Conservation (phyloP, 805 yeast genomes). For the Barnettozyma siamensis region DNA sequence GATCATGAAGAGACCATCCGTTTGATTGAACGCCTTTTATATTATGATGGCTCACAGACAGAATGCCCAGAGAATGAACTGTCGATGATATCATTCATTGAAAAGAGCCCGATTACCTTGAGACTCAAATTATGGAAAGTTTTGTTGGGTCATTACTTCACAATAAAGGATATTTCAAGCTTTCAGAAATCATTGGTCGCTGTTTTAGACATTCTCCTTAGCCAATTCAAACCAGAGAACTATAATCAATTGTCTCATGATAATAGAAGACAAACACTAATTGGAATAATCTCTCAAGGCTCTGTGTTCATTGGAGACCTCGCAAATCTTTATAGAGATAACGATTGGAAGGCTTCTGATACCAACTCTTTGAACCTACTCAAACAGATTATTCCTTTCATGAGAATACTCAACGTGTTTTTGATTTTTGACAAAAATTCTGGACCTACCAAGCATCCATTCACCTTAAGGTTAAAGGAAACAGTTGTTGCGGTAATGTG, state of each 20-base stretch:
- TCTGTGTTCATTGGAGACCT: constrained; percentile 42
- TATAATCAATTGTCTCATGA: constrained; percentile 22
- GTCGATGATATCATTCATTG: constrained; percentile 58
- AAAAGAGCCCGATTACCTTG: constrained; percentile 57
- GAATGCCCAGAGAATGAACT: constrained; percentile 29
- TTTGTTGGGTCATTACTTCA: constrained; percentile 50
- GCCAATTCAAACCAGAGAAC: constrained; percentile 27
- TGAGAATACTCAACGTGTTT: constrained; percentile 4
- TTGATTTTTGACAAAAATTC: background rate
- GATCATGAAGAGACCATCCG: constrained; percentile 25
- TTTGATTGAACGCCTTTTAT: constrained; percentile 42
- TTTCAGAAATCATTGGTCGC: constrained; percentile 46
- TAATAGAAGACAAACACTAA: constrained; percentile 37
- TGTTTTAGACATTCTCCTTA: constrained; percentile 40
- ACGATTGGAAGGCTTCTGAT: constrained; percentile 30
- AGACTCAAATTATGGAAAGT: constrained; percentile 72
- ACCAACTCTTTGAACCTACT: constrained; percentile 10
- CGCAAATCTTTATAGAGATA: constrained; percentile 22
- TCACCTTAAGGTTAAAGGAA: constrained; percentile 30
- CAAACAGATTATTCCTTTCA: constrained; percentile 21
- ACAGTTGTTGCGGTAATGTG: constrained; percentile 35
- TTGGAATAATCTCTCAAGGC: constrained; percentile 47
- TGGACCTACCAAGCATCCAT: constrained; percentile 4
- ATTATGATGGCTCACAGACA: constrained; percentile 17
- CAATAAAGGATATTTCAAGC: constrained; percentile 25